These are phyloP conservation scores for Naganishia albida DNA, from an alignment of 1,284 basidiomycete species.

Conservation along the genomic window DNA sequence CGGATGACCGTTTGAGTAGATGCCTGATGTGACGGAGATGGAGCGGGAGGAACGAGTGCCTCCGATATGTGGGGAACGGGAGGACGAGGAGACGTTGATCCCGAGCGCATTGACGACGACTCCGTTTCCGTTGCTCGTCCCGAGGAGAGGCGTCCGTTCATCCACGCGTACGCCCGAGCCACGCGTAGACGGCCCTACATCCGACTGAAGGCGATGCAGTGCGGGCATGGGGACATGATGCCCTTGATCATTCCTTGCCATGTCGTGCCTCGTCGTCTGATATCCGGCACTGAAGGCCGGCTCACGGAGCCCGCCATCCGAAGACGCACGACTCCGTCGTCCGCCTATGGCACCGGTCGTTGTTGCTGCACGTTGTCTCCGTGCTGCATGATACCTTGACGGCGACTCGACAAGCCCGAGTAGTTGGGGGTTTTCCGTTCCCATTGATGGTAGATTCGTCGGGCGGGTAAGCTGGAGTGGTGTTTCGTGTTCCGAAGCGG, in stretches of 20 bases:
- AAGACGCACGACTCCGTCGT: constrained; percentile 19
- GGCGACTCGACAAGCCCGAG: constrained; percentile 10
- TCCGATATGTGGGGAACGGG: not conserved
- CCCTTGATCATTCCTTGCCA: not conserved
- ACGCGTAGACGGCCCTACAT: not conserved
- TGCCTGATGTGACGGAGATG: constrained; percentile 20
- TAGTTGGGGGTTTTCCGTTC: not conserved
- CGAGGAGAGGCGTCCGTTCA: constrained; percentile 23
- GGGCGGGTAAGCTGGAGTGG: not conserved
- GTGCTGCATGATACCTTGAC: constrained; percentile 11
- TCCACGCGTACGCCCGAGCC: constrained; percentile 1
- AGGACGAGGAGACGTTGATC: constrained; percentile 1
- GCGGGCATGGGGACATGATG: constrained; percentile 3
- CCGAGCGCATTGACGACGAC: constrained; percentile 17
- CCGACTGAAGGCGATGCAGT: constrained; percentile 4
- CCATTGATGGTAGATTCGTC: constrained; percentile 4
- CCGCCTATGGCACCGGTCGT: constrained; percentile 4
- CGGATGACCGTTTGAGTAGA: constrained; percentile 7
- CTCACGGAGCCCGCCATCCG: constrained; percentile 3
- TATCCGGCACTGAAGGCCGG: not conserved
- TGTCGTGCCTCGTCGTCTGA: not conserved
- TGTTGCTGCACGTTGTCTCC: constrained; percentile 14
- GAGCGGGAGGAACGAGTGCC: constrained; percentile 16
- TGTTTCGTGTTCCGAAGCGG: not conserved
- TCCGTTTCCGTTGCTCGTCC: not conserved